Percentiles rank a stretch among this genome's conserved stretches.
Conservation (phyloP, 163 green algal species). For the Volvox carteri region DNA sequence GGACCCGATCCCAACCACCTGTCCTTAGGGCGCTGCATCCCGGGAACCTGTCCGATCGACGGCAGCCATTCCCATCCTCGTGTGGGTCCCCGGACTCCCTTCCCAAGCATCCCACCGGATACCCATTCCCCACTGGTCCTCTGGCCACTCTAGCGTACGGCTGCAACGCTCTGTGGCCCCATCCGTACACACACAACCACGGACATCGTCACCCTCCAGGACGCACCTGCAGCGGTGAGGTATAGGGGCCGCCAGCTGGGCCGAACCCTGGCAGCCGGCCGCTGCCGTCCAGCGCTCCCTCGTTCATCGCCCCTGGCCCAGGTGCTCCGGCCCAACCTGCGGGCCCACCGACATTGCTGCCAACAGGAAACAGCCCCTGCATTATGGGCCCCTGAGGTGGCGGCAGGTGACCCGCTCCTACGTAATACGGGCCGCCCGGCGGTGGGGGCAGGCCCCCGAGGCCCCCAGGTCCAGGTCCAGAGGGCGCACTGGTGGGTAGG, state of each 20-base stretch:
- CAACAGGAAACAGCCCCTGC: constrained; percentile 28
- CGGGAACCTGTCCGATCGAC: no score
- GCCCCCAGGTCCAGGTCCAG: not conserved
- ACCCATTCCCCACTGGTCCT: no score
- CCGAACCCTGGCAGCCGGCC: not conserved
- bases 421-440: not conserved
- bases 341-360: not conserved
- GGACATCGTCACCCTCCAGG: no score
- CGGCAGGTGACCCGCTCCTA: not conserved
- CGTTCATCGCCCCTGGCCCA: not conserved
- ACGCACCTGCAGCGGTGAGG: constrained; percentile 18
- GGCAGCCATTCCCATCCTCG: no score
- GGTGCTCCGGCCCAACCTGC: not conserved
- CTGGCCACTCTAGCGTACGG: no score
- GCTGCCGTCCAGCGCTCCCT: not conserved
- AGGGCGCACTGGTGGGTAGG: not conserved
- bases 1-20: no score
- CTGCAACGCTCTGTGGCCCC: no score
- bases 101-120: no score
- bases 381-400: not conserved
- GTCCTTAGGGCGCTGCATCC: no score
- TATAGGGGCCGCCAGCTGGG: not conserved
- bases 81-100: no score
- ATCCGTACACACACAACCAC: no score
- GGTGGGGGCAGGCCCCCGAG: not conserved